Percentiles rank a stretch among this genome's conserved stretches.
Conservation (phyloP, 2,329 filamentous ascomycete species). For the Monosporascus cannonballus region DNA sequence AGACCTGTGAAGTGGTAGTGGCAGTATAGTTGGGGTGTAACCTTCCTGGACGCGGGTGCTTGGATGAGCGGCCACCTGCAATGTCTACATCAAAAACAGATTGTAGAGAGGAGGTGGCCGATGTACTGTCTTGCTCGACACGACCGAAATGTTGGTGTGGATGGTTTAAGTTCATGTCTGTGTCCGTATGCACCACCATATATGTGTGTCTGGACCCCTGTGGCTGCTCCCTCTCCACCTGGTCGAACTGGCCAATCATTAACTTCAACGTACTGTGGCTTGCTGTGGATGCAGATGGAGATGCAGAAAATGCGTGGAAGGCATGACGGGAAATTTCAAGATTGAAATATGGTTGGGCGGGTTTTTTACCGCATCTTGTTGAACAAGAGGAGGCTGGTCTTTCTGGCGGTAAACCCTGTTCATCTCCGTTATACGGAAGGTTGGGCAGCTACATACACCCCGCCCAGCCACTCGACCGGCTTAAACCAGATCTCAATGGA, state of each 20-base stretch:
- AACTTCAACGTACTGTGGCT: constrained; percentile 7
- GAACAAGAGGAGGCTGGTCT: constrained; percentile 14
- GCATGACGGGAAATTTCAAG: constrained; percentile 6
- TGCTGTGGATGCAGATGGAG: constrained; percentile 5
- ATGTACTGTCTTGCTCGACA: not conserved
- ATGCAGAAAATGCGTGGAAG: constrained; percentile 1
- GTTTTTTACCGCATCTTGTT: constrained; percentile 3
- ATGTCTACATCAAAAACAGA: constrained; percentile 1
- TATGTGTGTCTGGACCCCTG: constrained; percentile 1
- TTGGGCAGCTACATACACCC: constrained; percentile 8
- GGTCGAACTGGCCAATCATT: constrained; percentile 12
- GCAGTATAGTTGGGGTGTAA: constrained; percentile 11
- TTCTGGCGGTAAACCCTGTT: not conserved
- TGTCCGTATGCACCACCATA: not conserved
- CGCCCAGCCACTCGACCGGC: too few relatives aligned
- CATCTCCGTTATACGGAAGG: constrained; percentile 2
- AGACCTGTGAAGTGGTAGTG: constrained; percentile 19
- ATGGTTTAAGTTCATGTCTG: not conserved
- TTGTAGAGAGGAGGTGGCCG: not conserved
- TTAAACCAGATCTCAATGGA: too few relatives aligned
- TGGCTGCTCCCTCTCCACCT: not conserved
- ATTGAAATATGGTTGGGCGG: constrained; percentile 15
- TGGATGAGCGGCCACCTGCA: constrained; percentile 1
- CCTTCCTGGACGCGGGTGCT: constrained; percentile 5
- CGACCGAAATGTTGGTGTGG: not conserved